Conservation (phyloP, 2,329 filamentous ascomycete genomes). For the Colletotrichum cordylinicola region DNA sequence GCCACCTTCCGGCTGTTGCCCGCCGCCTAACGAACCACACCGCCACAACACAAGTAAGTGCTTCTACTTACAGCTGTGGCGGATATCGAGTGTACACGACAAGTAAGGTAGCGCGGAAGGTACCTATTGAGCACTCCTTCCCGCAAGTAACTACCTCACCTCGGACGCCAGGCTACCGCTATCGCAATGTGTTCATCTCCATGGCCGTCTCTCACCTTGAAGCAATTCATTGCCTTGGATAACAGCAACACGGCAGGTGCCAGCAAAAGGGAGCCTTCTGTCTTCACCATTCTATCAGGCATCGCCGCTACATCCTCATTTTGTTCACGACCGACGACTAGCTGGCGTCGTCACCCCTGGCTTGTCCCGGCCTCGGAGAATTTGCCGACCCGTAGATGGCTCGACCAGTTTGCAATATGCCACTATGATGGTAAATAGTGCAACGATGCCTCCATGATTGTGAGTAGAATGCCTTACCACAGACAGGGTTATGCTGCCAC, state of each 20-base stretch:
- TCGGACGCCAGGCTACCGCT: background rate
- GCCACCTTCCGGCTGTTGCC: background rate
- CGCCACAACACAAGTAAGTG: background rate
- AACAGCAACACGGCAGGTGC: background rate
- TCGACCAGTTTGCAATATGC: background rate
- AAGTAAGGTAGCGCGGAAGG: background rate
- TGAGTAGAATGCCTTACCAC: background rate
- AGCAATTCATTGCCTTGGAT: background rate
- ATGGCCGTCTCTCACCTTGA: background rate
- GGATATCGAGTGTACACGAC: background rate
- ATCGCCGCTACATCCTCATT: background rate
- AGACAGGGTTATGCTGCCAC: background rate
- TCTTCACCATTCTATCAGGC: background rate
- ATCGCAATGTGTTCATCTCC: no score
- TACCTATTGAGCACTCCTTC: background rate
- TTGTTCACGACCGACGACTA: background rate
- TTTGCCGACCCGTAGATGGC: background rate
- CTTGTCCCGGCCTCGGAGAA: slow-evolving; percentile 1
- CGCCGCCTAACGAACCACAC: background rate
- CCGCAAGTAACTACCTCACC: background rate
- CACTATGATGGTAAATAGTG: background rate
- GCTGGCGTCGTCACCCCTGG: background rate
- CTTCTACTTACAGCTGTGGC: background rate
- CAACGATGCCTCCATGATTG: background rate
- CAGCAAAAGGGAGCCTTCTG: background rate